phyloP scores from a whole-genome alignment of 163 green algal species.

The Chloroidium sp. region DNA sequence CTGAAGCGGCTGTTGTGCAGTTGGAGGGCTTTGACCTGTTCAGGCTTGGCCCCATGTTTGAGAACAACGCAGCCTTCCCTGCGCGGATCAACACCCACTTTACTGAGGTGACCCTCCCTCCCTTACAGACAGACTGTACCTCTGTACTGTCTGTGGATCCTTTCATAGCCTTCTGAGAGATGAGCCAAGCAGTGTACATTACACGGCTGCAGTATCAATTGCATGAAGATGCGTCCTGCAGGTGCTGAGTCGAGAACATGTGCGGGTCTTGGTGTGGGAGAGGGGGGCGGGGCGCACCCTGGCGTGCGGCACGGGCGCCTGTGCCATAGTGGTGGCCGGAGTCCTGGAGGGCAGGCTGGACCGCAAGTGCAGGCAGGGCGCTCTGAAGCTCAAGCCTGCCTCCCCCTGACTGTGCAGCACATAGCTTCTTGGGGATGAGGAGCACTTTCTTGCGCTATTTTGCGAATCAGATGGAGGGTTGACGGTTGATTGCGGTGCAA shows the following conservation, averaged over 20 bases:
- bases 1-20: constrained; percentile 28
- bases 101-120: constrained; percentile 32
- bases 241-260: constrained; percentile 63
- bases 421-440: too few species aligned
- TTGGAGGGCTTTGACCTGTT: constrained; percentile 68
- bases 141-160: too few species aligned
- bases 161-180: too few species aligned
- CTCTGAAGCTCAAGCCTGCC: too few species aligned
- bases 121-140: too few species aligned
- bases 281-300: constrained; percentile 88
- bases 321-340: constrained; percentile 88
- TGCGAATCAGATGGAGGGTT: too few species aligned
- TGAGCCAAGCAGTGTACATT: too few species aligned
- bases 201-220: too few species aligned
- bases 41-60: constrained; percentile 81
- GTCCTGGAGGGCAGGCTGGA: constrained; percentile 88
- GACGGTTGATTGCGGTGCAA: too few species aligned
- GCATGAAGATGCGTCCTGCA: constrained; percentile 24
- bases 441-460: too few species aligned
- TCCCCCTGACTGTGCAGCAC: too few species aligned
- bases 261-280: constrained; percentile 96
- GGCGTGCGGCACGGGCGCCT: constrained; percentile 95
- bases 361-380: constrained; percentile 37
- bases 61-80: constrained; percentile 85
- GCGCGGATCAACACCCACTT: constrained; percentile 93